These are phyloP conservation scores for Dictyostelium citrinum DNA, from an alignment of 78 protist genomes.

Conservation along the genomic window DNA sequence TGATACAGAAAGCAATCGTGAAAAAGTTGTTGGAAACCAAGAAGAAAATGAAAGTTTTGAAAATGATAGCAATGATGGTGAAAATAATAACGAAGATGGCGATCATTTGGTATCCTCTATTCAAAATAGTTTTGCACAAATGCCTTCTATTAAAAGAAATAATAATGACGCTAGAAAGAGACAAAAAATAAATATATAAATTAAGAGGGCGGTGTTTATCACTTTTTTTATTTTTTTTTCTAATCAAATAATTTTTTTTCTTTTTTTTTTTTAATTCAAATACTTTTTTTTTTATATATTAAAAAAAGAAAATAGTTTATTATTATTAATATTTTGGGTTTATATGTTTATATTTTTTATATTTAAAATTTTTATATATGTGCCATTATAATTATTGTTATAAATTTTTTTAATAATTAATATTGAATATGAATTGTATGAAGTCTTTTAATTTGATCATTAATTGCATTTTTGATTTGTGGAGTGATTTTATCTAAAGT, in stretches of 20 bases:
- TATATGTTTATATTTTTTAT: not conserved
- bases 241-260: not conserved
- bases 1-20: not conserved
- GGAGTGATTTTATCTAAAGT: not conserved
- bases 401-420: no score
- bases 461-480: not conserved
- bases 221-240: not conserved
- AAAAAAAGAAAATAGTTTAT: not conserved
- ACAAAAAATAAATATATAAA: constrained; percentile 52
- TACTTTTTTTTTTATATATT: no score
- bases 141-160: constrained; percentile 43
- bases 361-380: not conserved
- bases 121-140: constrained; percentile 42
- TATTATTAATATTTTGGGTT: not conserved
- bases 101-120: not conserved
- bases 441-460: constrained; percentile 11
- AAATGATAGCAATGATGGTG: not conserved
- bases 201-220: not conserved
- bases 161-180: constrained; percentile 19
- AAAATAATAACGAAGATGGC: not conserved
- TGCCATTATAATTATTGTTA: not conserved
- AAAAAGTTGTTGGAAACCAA: not conserved
- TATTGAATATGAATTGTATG: not conserved
- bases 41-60: not conserved
- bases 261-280: no score